These are phyloP conservation scores for Dryas drummondii DNA, from an alignment of 306 rosid genomes.

Conservation along the genomic window DNA sequence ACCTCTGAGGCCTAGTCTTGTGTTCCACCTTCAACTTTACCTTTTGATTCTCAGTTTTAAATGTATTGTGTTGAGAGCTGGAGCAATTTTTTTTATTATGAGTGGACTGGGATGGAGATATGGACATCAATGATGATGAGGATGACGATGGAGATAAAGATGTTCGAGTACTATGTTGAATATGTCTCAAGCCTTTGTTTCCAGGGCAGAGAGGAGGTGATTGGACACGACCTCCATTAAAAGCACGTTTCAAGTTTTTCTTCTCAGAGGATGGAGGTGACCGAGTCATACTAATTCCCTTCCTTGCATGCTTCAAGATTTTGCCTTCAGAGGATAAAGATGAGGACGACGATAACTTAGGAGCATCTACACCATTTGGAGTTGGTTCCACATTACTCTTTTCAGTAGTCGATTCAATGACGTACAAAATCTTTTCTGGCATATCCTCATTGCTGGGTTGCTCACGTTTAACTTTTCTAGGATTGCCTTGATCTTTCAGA, in stretches of 20 bases:
- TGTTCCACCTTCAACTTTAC: conserved; percentile 29
- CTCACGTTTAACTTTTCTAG: conserved; percentile 26
- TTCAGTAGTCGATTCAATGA: conserved; percentile 40
- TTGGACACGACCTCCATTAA: conserved; percentile 24
- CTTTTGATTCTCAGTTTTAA: conserved; percentile 1
- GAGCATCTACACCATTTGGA: conserved; percentile 22
- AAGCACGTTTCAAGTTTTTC: conserved; percentile 29
- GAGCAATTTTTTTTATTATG: conserved; percentile 32
- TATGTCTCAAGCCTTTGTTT: conserved; percentile 35
- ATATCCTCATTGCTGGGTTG: conserved; percentile 32
- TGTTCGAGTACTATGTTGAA: conserved; percentile 18
- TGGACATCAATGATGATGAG: conserved; percentile 28
- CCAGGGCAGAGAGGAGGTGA: conserved; percentile 15
- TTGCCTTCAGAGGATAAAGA: conserved; percentile 30
- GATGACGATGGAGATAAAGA: conserved; percentile 22
- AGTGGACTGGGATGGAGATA: conserved; percentile 25
- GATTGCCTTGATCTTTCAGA: conserved; percentile 25
- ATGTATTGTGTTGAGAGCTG: conserved; percentile 26
- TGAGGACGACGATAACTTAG: conserved; percentile 27
- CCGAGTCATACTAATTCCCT: conserved; percentile 24
- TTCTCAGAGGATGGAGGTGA: conserved; percentile 41
- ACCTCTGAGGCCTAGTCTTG: conserved; percentile 41
- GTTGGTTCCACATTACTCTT: conserved; percentile 31
- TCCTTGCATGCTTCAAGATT: conserved; percentile 34
- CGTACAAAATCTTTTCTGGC: conserved; percentile 43